Evolutionary conservation across 2,329 filamentous ascomycete genomes (phyloP).

Genomic region (Talaromyces marneffei): DNA sequence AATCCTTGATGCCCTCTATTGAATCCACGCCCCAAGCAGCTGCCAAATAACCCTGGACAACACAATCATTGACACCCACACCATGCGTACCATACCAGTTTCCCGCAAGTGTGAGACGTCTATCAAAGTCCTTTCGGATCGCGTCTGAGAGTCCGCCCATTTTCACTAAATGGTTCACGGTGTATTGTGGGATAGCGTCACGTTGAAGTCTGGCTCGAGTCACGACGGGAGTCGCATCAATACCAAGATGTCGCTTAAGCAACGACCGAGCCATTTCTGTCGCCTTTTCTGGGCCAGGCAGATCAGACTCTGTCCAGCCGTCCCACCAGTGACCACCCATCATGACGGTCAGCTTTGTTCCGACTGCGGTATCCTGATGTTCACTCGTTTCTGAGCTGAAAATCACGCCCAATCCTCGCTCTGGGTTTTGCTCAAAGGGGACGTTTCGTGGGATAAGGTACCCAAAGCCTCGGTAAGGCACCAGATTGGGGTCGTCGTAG

Average conservation of each 20-base stretch:
- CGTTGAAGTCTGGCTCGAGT: conserved; percentile 55
- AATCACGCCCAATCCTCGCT: conserved; percentile 80
- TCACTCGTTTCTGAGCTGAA: conserved; percentile 71
- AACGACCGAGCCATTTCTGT: conserved; percentile 63
- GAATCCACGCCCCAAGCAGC: conserved; percentile 37
- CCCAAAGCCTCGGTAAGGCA: conserved; percentile 70
- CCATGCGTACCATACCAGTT: conserved; percentile 48
- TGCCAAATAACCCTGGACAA: conserved; percentile 53
- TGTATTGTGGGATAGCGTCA: conserved; percentile 87
- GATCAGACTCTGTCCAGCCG: conserved; percentile 46
- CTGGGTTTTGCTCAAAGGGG: conserved; percentile 66
- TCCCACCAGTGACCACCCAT: conserved; percentile 92
- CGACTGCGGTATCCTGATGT: conserved; percentile 52
- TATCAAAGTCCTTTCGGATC: conserved; percentile 52
- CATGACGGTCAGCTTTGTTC: conserved; percentile 90
- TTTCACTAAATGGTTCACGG: conserved; percentile 64
- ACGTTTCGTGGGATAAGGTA: conserved; percentile 80
- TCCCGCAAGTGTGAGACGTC: conserved; percentile 59
- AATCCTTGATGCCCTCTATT: conserved; percentile 1
- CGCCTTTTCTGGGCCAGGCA: conserved; percentile 62
- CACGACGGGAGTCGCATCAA: conserved; percentile 58
- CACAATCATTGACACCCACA: conserved; percentile 50
- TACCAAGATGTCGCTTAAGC: conserved; percentile 67
- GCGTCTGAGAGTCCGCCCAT: conserved; percentile 55
- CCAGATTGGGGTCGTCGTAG: conserved; percentile 61